phyloP scores from a whole-genome alignment of 2,329 filamentous ascomycete species.

The Fusarium incarnatum region DNA sequence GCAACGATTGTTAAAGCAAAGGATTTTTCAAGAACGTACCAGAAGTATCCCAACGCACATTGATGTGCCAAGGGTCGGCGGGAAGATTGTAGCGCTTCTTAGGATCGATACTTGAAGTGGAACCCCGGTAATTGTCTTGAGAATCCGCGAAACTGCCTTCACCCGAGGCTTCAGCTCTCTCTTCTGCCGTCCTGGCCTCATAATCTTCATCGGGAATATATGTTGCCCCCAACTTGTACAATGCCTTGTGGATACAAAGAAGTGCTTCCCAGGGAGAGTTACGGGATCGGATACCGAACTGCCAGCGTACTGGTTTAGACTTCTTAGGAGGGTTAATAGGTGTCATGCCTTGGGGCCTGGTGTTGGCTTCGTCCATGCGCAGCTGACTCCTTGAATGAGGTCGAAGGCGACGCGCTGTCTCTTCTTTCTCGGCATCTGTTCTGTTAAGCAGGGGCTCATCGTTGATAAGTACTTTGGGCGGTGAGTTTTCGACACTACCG shows the following conservation, averaged over 20 bases:
- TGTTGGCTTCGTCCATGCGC: slow-evolving; percentile 73
- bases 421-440: slow-evolving; percentile 81
- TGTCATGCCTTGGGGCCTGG: slow-evolving; percentile 71
- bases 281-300: slow-evolving; percentile 95
- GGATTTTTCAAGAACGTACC: slow-evolving; percentile 65
- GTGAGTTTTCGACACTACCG: slow-evolving; percentile 58
- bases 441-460: slow-evolving; percentile 64
- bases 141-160: slow-evolving; percentile 58
- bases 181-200: slow-evolving; percentile 59
- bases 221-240: slow-evolving; percentile 87
- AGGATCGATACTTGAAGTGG: slow-evolving; percentile 61
- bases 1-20: background rate
- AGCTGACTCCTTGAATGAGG: slow-evolving; percentile 82
- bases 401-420: slow-evolving; percentile 82
- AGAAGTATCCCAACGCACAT: slow-evolving; percentile 87
- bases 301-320: slow-evolving; percentile 88
- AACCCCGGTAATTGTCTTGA: slow-evolving; percentile 53
- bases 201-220: slow-evolving; percentile 80
- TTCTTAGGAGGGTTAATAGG: slow-evolving; percentile 75
- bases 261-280: slow-evolving; percentile 96
- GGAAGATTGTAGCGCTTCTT: slow-evolving; percentile 82
- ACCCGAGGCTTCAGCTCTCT: slow-evolving; percentile 51
- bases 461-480: slow-evolving; percentile 57
- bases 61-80: slow-evolving; percentile 94
- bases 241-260: slow-evolving; percentile 92